These are phyloP conservation scores for Oryza brachyantha DNA, from an alignment of 176 grass and related monocot species.

Conservation along the genomic window DNA sequence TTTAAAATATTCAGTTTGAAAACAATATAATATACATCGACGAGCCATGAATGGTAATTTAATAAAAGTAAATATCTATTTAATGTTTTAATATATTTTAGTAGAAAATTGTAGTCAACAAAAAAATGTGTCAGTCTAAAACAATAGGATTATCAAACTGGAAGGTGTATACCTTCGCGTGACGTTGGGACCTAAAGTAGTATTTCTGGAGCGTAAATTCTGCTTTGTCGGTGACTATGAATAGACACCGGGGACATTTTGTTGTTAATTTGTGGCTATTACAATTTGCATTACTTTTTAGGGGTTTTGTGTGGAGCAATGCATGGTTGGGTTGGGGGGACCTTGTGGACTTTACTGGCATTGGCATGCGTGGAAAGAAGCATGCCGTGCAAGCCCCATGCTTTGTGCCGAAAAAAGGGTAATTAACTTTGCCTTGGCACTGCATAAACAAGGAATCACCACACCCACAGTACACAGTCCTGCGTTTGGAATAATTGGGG, in stretches of 20 bases:
- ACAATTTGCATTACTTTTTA: background rate
- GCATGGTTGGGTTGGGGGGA: background rate
- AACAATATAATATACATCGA: too few species aligned
- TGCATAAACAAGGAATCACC: slow-evolving; percentile 22
- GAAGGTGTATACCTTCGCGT: too few species aligned
- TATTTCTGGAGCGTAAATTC: background rate
- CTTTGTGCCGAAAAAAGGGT: slow-evolving; percentile 3
- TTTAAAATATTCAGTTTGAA: too few species aligned
- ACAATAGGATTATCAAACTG: too few species aligned
- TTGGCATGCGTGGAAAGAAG: slow-evolving; percentile 27
- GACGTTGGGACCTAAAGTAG: background rate
- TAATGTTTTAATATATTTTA: too few species aligned
- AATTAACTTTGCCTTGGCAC: background rate
- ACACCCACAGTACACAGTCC: background rate
- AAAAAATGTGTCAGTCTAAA: too few species aligned
- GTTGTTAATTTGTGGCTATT: background rate
- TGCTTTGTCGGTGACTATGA: background rate
- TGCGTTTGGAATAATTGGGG: slow-evolving; percentile 26
- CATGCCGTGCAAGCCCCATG: slow-evolving; percentile 17
- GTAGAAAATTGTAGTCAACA: too few species aligned
- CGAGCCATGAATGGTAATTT: too few species aligned
- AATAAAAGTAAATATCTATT: too few species aligned
- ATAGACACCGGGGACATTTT: background rate
- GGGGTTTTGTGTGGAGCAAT: background rate
- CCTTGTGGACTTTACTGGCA: background rate